These are phyloP conservation scores for Paecilomyces sp. DNA, from an alignment of 2,329 filamentous ascomycete species.

Conservation along the genomic window DNA sequence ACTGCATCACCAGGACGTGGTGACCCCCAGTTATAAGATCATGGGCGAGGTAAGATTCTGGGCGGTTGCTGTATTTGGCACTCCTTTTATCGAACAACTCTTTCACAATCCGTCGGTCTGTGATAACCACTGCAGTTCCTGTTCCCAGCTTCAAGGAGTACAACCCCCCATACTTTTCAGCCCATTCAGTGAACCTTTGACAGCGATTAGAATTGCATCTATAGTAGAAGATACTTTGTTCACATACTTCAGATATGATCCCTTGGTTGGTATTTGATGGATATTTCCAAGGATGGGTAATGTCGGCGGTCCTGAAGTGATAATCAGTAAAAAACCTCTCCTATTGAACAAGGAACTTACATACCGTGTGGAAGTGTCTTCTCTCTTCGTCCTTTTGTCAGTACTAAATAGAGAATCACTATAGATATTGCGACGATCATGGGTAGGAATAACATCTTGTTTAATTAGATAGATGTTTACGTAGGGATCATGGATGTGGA, in stretches of 20 bases:
- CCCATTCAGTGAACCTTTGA: slow-evolving; percentile 38
- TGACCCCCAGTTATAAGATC: slow-evolving; percentile 40
- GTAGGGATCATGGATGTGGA: no score
- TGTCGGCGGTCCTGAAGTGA: slow-evolving; percentile 2
- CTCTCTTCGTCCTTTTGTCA: no score
- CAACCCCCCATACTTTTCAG: slow-evolving; percentile 36
- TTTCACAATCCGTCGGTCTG: slow-evolving; percentile 32
- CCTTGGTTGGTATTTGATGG: slow-evolving; percentile 21
- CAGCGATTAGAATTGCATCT: no score
- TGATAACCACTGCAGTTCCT: slow-evolving; percentile 36
- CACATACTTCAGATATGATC: slow-evolving; percentile 2
- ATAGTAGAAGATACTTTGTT: no score
- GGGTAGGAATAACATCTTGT: no score
- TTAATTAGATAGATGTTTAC: no score
- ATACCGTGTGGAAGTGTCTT: no score
- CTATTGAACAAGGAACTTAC: no score
- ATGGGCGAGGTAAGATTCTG: slow-evolving; percentile 35
- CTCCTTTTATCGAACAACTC: slow-evolving; percentile 41
- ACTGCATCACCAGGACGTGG: slow-evolving; percentile 43
- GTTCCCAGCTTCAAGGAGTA: slow-evolving; percentile 38
- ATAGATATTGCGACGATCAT: no score
- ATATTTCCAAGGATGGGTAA: slow-evolving; percentile 5
- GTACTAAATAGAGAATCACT: no score
- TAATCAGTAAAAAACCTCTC: no score
- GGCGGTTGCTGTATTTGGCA: slow-evolving; percentile 37